These are phyloP conservation scores for Lepiota subincarnata DNA, from an alignment of 768 basidiomycete genomes.

Conservation along the genomic window DNA sequence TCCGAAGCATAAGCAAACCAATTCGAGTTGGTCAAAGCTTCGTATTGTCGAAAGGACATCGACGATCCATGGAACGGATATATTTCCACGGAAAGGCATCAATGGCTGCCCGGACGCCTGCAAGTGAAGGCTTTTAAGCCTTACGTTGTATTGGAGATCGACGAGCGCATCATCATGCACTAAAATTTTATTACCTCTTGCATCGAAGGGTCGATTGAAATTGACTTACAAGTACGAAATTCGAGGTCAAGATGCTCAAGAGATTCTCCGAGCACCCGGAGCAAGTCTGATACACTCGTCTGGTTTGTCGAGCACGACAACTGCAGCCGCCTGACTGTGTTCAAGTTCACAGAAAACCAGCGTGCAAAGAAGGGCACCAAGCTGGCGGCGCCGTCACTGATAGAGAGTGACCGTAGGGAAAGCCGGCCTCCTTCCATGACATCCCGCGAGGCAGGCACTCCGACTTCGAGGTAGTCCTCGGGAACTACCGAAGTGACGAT, in stretches of 20 bases:
- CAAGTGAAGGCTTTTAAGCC: conserved; percentile 4
- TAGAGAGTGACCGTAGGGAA: neutral
- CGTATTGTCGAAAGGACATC: conserved; percentile 4
- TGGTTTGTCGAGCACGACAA: conserved; percentile 5
- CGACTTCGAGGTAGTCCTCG: neutral
- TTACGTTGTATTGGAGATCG: conserved; percentile 6
- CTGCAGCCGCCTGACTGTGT: conserved; percentile 1
- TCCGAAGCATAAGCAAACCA: neutral
- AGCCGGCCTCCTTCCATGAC: neutral
- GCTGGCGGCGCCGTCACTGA: conserved; percentile 5
- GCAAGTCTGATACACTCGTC: neutral
- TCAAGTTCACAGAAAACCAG: neutral
- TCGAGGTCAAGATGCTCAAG: conserved; percentile 8
- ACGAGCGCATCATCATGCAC: conserved; percentile 1
- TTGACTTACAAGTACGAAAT: conserved; percentile 2
- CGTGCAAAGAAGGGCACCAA: conserved; percentile 4
- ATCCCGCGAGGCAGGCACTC: neutral
- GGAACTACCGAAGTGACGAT: conserved; percentile 4
- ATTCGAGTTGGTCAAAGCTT: conserved; percentile 1
- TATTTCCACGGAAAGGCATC: neutral
- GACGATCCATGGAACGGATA: conserved; percentile 5
- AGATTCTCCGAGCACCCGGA: conserved; percentile 2
- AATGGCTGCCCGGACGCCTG: neutral
- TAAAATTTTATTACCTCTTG: neutral
- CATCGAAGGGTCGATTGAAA: neutral